These are phyloP conservation scores for Pseudogymnoascus sp. DNA, from an alignment of 2,329 filamentous ascomycete species.

Conservation along the genomic window DNA sequence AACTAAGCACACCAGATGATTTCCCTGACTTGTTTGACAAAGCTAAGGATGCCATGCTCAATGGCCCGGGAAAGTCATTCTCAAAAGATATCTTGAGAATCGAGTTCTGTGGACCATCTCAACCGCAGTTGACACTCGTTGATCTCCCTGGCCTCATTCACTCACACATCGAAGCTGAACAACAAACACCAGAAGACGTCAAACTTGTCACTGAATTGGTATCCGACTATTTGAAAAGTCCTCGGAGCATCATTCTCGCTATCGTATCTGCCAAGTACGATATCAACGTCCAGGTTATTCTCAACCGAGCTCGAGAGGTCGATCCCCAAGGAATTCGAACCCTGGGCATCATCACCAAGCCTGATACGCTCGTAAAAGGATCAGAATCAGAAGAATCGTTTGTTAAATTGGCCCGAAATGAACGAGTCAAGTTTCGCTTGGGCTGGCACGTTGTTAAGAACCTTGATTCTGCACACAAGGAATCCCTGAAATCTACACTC, in stretches of 20 bases:
- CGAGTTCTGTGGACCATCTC: constrained; percentile 23
- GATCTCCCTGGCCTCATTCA: constrained; percentile 51
- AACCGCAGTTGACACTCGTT: constrained; percentile 48
- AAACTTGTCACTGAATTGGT: constrained; percentile 41
- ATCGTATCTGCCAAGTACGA: constrained; percentile 48
- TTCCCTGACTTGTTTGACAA: constrained; percentile 17
- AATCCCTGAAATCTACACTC: constrained; percentile 8
- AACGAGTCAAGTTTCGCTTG: constrained; percentile 37
- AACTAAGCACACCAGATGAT: constrained; percentile 15
- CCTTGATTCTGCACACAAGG: constrained; percentile 25
- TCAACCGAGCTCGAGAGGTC: constrained; percentile 30
- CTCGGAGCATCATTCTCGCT: constrained; percentile 46
- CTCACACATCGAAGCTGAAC: constrained; percentile 31
- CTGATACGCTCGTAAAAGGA: constrained; percentile 37
- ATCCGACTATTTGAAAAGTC: constrained; percentile 43
- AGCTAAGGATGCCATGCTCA: constrained; percentile 17
- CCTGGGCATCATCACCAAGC: constrained; percentile 46
- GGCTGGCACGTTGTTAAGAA: constrained; percentile 46
- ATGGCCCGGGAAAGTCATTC: constrained; percentile 20
- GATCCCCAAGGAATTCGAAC: constrained; percentile 33
- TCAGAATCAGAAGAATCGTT: constrained; percentile 34
- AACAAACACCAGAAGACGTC: constrained; percentile 37
- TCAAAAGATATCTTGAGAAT: constrained; percentile 18
- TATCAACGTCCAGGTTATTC: constrained; percentile 53
- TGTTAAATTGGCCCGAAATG: constrained; percentile 36